Conservation (phyloP, 352 stramenopile genomes). For the Phytophthora foliorum region DNA sequence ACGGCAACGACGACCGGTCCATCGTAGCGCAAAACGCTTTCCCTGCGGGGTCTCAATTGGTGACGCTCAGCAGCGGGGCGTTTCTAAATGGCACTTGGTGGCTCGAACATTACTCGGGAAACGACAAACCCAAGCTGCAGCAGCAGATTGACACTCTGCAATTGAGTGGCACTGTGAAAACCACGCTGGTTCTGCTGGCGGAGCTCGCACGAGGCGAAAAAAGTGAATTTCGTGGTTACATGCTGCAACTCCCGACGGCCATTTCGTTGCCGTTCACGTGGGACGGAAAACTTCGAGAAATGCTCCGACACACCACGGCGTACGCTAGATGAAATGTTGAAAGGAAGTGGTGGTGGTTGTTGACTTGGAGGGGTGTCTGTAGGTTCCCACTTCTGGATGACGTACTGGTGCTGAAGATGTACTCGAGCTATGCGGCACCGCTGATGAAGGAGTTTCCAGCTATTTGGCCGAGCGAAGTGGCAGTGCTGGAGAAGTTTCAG, state of each 20-base stretch:
- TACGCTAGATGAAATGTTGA: conserved; percentile 15
- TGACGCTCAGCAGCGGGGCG: conserved; percentile 46
- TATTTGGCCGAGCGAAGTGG: conserved; percentile 47
- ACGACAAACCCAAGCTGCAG: conserved; percentile 36
- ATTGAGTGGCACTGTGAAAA: conserved; percentile 56
- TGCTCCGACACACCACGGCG: conserved; percentile 64
- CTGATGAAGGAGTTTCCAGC: conserved; percentile 48
- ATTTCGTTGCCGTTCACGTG: conserved; percentile 68
- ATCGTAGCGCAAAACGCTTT: conserved; percentile 58
- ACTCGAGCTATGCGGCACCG: conserved; percentile 43
- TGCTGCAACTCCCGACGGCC: conserved; percentile 57
- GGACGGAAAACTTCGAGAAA: conserved; percentile 31
- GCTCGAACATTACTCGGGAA: conserved; percentile 38
- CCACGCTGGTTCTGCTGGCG: conserved; percentile 57
- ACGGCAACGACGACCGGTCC: conserved; percentile 51
- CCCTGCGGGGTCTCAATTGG: conserved; percentile 41
- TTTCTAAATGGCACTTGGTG: conserved; percentile 64
- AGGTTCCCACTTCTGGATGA: conserved; percentile 64
- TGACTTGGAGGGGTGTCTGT: not conserved
- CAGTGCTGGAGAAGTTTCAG: conserved; percentile 57
- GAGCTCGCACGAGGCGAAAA: conserved; percentile 44
- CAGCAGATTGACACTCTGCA: conserved; percentile 39
- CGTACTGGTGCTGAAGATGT: conserved; percentile 65
- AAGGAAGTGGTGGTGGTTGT: not conserved
- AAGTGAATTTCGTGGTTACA: conserved; percentile 68